These are phyloP conservation scores for Boletus edulis DNA, from an alignment of 768 basidiomycete species.

Conservation along the genomic window DNA sequence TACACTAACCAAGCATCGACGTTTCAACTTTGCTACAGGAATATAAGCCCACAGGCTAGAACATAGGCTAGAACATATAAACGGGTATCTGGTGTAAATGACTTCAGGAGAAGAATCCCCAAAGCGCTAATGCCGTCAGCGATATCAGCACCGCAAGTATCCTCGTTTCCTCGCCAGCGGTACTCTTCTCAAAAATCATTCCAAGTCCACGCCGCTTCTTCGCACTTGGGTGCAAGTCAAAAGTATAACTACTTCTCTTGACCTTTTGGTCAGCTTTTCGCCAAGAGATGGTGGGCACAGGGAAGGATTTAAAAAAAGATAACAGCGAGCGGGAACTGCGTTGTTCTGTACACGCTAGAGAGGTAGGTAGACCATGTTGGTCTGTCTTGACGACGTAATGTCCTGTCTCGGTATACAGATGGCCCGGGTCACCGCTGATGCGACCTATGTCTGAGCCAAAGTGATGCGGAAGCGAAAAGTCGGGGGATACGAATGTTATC, in stretches of 20 bases:
- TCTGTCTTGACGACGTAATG: conserved; percentile 57
- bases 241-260: conserved; percentile 22
- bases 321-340: conserved; percentile 25
- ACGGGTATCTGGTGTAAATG: background rate
- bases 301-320: conserved; percentile 27
- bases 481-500: conserved; percentile 63
- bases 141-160: conserved; percentile 25
- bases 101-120: conserved; percentile 30
- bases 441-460: conserved; percentile 44
- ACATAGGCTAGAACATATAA: too few relatives aligned
- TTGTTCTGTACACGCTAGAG: conserved; percentile 50
- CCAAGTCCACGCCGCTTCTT: conserved; percentile 40
- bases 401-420: conserved; percentile 41
- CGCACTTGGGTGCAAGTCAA: conserved; percentile 33
- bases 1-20: background rate
- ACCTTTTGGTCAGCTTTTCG: conserved; percentile 31
- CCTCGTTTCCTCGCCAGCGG: conserved; percentile 66
- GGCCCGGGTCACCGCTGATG: conserved; percentile 23
- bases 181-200: conserved; percentile 53
- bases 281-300: conserved; percentile 15
- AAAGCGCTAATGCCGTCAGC: conserved; percentile 29
- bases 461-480: conserved; percentile 47
- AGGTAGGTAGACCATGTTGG: conserved; percentile 60
- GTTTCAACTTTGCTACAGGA: background rate
- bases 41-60: background rate